phyloP scores from a whole-genome alignment of 192 early-diverging fungal genomes.

The Coemansia sp. region DNA sequence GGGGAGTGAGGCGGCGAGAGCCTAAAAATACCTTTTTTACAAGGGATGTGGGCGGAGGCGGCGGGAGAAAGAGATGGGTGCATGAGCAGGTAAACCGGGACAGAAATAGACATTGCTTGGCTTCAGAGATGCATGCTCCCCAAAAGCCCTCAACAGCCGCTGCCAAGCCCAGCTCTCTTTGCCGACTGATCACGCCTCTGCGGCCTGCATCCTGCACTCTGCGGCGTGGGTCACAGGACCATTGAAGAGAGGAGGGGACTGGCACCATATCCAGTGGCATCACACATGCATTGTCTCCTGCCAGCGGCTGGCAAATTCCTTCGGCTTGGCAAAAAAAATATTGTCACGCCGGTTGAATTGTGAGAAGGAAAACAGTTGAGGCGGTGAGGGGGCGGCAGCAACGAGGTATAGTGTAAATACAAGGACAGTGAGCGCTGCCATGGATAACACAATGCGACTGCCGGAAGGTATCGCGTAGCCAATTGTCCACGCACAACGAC shows the following conservation, averaged over 20 bases:
- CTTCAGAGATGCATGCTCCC: constrained; percentile 4
- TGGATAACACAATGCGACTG: neutral
- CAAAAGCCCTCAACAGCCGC: neutral
- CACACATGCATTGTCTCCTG: neutral
- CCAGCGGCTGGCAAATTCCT: neutral
- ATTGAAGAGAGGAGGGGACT: neutral
- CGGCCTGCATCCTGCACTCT: neutral
- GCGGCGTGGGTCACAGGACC: neutral
- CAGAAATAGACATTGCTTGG: neutral
- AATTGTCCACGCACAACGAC: neutral
- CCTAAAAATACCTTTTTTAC: neutral
- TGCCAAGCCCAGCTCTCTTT: neutral
- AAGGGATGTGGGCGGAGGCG: neutral
- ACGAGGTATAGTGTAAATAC: constrained; percentile 1
- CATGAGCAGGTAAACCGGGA: neutral
- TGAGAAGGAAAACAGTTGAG: neutral
- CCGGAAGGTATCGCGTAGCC: neutral
- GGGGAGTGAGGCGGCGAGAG: too few species aligned
- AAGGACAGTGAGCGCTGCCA: neutral
- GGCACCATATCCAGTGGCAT: neutral
- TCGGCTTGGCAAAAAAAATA: neutral
- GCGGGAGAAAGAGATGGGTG: constrained; percentile 1
- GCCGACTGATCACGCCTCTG: neutral
- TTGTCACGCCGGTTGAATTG: constrained; percentile 3
- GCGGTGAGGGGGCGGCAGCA: neutral